Conservation (phyloP, 805 yeast species). For the Millerozyma miso region DNA sequence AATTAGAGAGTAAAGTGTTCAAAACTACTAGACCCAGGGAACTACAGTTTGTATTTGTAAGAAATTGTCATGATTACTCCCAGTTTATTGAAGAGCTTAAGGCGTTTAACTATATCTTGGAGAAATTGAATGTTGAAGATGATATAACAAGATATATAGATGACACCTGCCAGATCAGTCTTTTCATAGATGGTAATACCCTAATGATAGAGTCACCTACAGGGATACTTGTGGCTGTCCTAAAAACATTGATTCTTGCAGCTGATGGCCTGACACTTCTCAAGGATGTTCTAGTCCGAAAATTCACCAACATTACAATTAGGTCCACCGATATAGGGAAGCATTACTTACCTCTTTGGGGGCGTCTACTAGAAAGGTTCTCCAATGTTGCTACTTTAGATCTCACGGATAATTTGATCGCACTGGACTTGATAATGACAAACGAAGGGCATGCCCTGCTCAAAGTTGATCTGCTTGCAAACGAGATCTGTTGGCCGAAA, state of each 20-base stretch:
- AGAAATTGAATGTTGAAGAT: slow-evolving; percentile 9
- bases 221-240: slow-evolving; percentile 23
- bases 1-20: slow-evolving; percentile 9
- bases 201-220: slow-evolving; percentile 27
- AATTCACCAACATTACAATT: slow-evolving; percentile 20
- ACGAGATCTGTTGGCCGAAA: slow-evolving; percentile 17
- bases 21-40: slow-evolving; percentile 15
- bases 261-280: slow-evolving; percentile 9
- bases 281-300: slow-evolving; percentile 11
- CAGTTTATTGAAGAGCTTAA: slow-evolving; percentile 17
- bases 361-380: slow-evolving; percentile 22
- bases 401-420: slow-evolving; percentile 23
- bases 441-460: slow-evolving; percentile 1
- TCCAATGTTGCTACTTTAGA: slow-evolving; percentile 16
- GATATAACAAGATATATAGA: slow-evolving; percentile 12
- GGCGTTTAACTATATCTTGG: slow-evolving; percentile 14
- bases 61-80: slow-evolving; percentile 20
- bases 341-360: slow-evolving; percentile 29
- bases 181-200: slow-evolving; percentile 26
- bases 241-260: slow-evolving; percentile 23
- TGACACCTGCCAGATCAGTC: slow-evolving; percentile 15
- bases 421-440: slow-evolving; percentile 2
- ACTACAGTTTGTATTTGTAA: slow-evolving; percentile 18
- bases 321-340: slow-evolving; percentile 32
- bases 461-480: slow-evolving; percentile 4